A percentile compares a stretch with the other conserved stretches of the same genome.
Conservation (phyloP, 2,329 filamentous ascomycete species). For the Raffaelea ambrosiae region DNA sequence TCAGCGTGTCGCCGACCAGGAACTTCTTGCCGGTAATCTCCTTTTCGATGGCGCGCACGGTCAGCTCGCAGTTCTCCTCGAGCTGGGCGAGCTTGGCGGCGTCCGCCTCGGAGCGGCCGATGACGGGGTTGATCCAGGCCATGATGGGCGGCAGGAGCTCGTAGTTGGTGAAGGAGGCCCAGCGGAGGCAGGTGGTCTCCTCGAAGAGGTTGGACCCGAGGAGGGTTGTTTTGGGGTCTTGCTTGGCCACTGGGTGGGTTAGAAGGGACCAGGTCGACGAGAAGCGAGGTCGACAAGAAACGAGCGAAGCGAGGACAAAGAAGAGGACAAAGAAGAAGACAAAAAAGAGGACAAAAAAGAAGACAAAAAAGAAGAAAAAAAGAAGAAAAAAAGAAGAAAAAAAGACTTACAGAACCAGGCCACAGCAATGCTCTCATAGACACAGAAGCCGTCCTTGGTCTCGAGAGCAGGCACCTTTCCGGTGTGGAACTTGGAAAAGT, state of each 20-base stretch:
- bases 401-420: neutral
- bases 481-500: constrained; percentile 40
- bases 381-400: constrained; percentile 10
- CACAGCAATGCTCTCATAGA: constrained; percentile 39
- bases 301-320: too few species aligned
- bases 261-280: too few species aligned
- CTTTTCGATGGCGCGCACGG: neutral
- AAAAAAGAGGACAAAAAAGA: too few species aligned
- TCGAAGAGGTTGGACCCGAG: constrained; percentile 26
- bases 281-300: too few species aligned
- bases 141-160: constrained; percentile 22
- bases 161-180: constrained; percentile 32
- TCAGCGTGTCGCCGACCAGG: constrained; percentile 27
- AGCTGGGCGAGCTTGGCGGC: neutral
- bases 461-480: constrained; percentile 43
- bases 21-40: constrained; percentile 20
- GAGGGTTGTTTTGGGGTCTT: constrained; percentile 33
- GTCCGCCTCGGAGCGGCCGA: neutral
- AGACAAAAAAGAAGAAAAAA: constrained; percentile 19
- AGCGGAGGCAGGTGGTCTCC: constrained; percentile 33
- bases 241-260: constrained; percentile 15
- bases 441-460: constrained; percentile 33
- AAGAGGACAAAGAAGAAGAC: too few species aligned
- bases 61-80: neutral
- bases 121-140: constrained; percentile 4